Percentiles rank a stretch among this genome's conserved stretches.
Conservation (phyloP, 768 basidiomycete species). For the Leccinum arenicola region DNA sequence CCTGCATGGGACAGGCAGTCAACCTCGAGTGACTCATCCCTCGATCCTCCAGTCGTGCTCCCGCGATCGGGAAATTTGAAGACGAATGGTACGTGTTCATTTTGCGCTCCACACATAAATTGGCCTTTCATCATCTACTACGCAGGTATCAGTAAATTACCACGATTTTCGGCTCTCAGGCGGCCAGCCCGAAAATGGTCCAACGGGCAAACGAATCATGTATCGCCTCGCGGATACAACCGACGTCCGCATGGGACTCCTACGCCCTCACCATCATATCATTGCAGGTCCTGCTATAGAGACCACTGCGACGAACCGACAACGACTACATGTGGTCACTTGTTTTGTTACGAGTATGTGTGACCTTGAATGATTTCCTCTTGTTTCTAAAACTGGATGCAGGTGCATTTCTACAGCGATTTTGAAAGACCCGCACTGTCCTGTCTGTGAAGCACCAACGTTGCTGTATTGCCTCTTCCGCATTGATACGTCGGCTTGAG, state of each 20-base stretch:
- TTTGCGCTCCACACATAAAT: not conserved
- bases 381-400: conserved; percentile 2
- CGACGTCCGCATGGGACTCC: conserved; percentile 10
- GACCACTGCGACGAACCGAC: conserved; percentile 54
- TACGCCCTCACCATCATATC: conserved; percentile 24
- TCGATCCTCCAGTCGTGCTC: conserved; percentile 22
- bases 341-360: conserved; percentile 52
- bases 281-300: conserved; percentile 50
- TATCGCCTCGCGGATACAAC: not conserved
- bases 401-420: conserved; percentile 56
- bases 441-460: conserved; percentile 50
- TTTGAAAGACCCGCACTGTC: conserved; percentile 46
- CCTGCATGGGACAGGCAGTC: conserved; percentile 30
- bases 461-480: conserved; percentile 56
- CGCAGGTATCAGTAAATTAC: conserved; percentile 29
- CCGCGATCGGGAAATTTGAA: conserved; percentile 12
- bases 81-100: conserved; percentile 20
- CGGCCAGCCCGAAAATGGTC: conserved; percentile 18
- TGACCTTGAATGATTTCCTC: not conserved
- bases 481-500: conserved; percentile 39
- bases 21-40: conserved; percentile 28
- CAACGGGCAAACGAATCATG: conserved; percentile 12
- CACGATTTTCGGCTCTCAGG: conserved; percentile 30
- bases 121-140: not conserved
- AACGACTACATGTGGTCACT: conserved; percentile 61